These are phyloP conservation scores for Sporisorium scitamineum DNA, from an alignment of 1,284 basidiomycete genomes.

Conservation along the genomic window DNA sequence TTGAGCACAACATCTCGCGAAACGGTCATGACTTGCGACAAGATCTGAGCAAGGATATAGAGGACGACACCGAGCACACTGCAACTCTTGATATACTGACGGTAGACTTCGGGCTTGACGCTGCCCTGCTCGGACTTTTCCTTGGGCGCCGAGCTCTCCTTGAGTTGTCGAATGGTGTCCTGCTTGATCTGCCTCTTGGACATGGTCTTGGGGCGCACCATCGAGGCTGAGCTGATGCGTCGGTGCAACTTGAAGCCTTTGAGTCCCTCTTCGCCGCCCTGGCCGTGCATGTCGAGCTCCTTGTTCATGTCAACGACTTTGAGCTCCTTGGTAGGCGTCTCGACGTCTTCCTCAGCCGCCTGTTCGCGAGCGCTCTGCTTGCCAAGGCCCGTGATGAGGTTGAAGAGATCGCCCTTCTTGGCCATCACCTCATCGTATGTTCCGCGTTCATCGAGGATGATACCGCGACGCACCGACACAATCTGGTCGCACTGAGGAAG, in stretches of 20 bases:
- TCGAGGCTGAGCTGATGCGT: conserved; percentile 55
- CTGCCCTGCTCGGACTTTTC: conserved; percentile 63
- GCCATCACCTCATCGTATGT: conserved; percentile 76
- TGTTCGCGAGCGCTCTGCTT: conserved; percentile 54
- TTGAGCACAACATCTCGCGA: conserved; percentile 66
- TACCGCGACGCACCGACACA: conserved; percentile 79
- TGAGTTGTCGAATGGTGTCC: conserved; percentile 64
- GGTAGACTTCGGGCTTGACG: conserved; percentile 64
- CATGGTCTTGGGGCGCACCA: conserved; percentile 58
- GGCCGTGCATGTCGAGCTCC: conserved; percentile 45
- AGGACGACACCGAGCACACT: conserved; percentile 54
- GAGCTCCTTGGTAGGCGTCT: conserved; percentile 35
- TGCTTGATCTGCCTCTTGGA: conserved; percentile 58
- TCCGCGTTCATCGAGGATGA: conserved; percentile 75
- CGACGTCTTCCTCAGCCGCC: conserved; percentile 34
- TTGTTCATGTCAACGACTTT: conserved; percentile 51
- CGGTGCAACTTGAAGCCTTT: conserved; percentile 54
- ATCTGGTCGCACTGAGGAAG: conserved; percentile 76
- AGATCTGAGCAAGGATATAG: conserved; percentile 58
- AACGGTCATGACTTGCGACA: conserved; percentile 62
- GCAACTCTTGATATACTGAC: conserved; percentile 62
- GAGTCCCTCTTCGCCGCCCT: conserved; percentile 49
- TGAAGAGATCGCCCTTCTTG: conserved; percentile 74
- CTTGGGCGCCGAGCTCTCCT: conserved; percentile 60
- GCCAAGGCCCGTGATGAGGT: conserved; percentile 71